Base-by-base conservation (phyloP, 1,284 basidiomycete species). In the Rhizopogon hawkerae region DNA sequence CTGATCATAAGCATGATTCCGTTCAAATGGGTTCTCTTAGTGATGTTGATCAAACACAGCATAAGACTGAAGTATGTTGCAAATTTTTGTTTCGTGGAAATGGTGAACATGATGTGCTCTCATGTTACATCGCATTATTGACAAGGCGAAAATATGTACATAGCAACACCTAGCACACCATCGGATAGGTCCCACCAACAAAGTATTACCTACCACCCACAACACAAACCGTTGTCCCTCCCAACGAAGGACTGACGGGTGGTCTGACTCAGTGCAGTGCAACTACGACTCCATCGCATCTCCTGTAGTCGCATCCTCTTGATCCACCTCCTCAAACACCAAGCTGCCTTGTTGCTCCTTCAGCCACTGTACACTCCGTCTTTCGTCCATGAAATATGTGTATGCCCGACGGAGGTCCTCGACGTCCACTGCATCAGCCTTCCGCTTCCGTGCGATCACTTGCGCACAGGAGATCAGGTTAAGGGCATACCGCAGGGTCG, bases 361-460 rank as follows among this genome's bases (percentile, higher is more conserved):
- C 74, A 98, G 72, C 83, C 93, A 98, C 62, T 93, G 83, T 26
- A 96, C 88, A 58, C 90, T 94, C 54, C 95, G 76, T 69, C 93
- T 92, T 63, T 96, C 94, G 64, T 98, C 94, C 73, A 93, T 85
- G 70, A 98, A 98, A 64, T 91, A 92, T 41, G 76, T 76, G 63
- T 96, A 97, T 3, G 85, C 89, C 49, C 86, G 74, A 35, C 86
- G 74, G 42, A 98, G 75, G 65, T 96, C 93, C 47, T 87, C 83
- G 1, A 90, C 85, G 43, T 87, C 87, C 8, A 96, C 90, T 24
- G 75, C 61, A 61, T 82, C 73, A 13, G 81, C 74, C 63, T 90
- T 94, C 41, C 92, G 78, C 62, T 92, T 86, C 55, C 78, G 76
- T 1, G 93, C 87, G 2, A 94, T 73, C 41, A 94, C 78, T 57